Percentiles rank a stretch among this genome's conserved stretches.
Evolutionary conservation across 2,329 filamentous ascomycete species (phyloP).

Genomic region (Pseudogymnoascus sp.): DNA sequence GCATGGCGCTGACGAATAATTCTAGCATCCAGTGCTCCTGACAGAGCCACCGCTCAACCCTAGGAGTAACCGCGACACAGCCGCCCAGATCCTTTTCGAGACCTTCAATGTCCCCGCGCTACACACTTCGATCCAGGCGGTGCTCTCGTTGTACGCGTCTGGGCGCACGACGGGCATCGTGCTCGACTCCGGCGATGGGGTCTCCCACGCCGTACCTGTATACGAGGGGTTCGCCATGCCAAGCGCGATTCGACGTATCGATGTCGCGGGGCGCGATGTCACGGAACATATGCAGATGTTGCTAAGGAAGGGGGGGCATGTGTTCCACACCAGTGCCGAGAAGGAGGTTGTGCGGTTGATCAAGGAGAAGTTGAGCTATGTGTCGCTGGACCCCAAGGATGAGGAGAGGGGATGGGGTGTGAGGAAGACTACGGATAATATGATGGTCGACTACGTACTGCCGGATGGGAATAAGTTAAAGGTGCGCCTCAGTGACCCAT

Average conservation of each 20-base stretch:
- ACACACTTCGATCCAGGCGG: conserved; percentile 95
- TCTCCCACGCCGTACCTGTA: conserved; percentile 94
- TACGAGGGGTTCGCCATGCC: conserved; percentile 98
- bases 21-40: conserved; percentile 83
- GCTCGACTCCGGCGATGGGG: conserved; percentile 89
- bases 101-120: conserved; percentile 97
- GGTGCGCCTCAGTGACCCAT: conserved; percentile 40
- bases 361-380: conserved; percentile 91
- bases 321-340: conserved; percentile 96
- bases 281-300: conserved; percentile 91
- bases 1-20: conserved; percentile 19
- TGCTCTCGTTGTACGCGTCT: conserved; percentile 90
- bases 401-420: conserved; percentile 96
- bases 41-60: conserved; percentile 96
- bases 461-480: conserved; percentile 93
- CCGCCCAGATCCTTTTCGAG: conserved; percentile 96
- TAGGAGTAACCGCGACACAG: conserved; percentile 88
- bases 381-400: conserved; percentile 81
- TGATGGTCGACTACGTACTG: conserved; percentile 78
- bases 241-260: conserved; percentile 89
- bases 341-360: conserved; percentile 98
- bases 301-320: conserved; percentile 83
- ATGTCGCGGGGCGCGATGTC: conserved; percentile 91
- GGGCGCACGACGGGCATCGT: conserved; percentile 95
- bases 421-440: conserved; percentile 69